Conservation (phyloP, 345 rosid genomes). For the Euclidium syriacum region DNA sequence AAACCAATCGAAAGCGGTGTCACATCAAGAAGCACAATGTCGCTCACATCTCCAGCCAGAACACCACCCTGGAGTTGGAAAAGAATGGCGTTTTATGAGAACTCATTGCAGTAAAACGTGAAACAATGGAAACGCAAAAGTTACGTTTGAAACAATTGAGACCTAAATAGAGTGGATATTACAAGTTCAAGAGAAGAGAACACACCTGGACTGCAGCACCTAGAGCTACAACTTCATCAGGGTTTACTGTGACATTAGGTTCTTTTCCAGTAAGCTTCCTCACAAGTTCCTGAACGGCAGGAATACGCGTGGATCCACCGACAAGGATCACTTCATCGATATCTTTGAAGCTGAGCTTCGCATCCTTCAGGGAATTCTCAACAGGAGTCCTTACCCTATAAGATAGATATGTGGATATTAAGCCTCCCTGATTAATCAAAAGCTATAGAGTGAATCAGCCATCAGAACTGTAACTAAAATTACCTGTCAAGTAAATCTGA, state of each 20-base stretch:
- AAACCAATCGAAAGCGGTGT: slow-evolving; percentile 83
- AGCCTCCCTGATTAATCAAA: not conserved
- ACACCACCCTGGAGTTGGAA: slow-evolving; percentile 99
- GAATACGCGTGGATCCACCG: slow-evolving; percentile 98
- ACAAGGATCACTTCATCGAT: slow-evolving; percentile 96
- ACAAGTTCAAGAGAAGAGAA: too few species aligned
- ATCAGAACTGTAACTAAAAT: not conserved
- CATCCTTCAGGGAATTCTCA: slow-evolving; percentile 80
- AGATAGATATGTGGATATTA: not conserved
- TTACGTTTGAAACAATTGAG: too few species aligned
- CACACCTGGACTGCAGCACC: slow-evolving; percentile 99
- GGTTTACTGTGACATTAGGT: slow-evolving; percentile 94
- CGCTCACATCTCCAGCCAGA: slow-evolving; percentile 91
- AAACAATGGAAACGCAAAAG: too few species aligned
- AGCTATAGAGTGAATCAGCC: not conserved
- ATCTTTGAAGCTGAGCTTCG: slow-evolving; percentile 79
- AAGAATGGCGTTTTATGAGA: too few species aligned
- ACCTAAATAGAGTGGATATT: too few species aligned
- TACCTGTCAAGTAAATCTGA: slow-evolving; percentile 93
- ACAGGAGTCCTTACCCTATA: slow-evolving; percentile 81
- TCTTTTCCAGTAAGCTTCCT: slow-evolving; percentile 89
- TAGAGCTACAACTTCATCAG: slow-evolving; percentile 96
- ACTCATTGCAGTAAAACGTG: too few species aligned
- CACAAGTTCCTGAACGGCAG: slow-evolving; percentile 92
- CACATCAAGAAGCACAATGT: slow-evolving; percentile 88